Evolutionary conservation across 78 protist genomes (phyloP), one percentile per base, ranked within the genome.

Genomic region (Polysphondylium violaceum): DNA sequence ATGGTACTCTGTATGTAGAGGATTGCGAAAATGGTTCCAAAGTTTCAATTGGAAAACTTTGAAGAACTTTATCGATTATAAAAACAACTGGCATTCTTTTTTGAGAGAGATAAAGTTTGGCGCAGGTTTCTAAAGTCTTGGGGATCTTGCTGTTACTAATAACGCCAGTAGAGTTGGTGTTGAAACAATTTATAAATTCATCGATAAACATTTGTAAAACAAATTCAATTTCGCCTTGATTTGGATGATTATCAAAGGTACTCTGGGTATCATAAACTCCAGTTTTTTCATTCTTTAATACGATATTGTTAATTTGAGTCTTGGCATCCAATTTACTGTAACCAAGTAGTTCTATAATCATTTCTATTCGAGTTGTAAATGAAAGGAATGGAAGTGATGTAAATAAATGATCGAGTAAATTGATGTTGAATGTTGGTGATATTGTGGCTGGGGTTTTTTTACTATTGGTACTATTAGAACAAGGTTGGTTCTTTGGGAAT

Each of bases 31-130:
- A 74, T 53, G 90, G 68, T 12, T 71, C 90, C 50, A 81, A 31
- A 9, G 90, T 53, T 58, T 92, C 95, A 64, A 86, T 59, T 12
- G 95, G 93, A 40, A 92, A 43, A 25, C 19, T 27, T 27, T 85
- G 85, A 5, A 92, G 53, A 21, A 63, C 7, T 59, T 92, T 83
- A 60, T 92, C 95, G 3, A 92, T 29, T 8, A 92, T 31, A 31
- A 92, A 47, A 8, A 92, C 55, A 7, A 74, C 9, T 51, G 95
- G 95, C 19, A 59, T 17, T 63, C 38, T 88, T 6, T 16, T 36
- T 25, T 29, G 76, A 16, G 16, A 12, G 11, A 14, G 8, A n/a
- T 56, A 4, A 56, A 25, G 21, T 56, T 56, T 56, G 16, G 33
- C 16, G 16, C 12, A 17, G 21, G 16, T 14, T 56, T 9, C 16